These are phyloP conservation scores for Codiaeum variegatum DNA, from an alignment of 441 rosid species.

Conservation along the genomic window DNA sequence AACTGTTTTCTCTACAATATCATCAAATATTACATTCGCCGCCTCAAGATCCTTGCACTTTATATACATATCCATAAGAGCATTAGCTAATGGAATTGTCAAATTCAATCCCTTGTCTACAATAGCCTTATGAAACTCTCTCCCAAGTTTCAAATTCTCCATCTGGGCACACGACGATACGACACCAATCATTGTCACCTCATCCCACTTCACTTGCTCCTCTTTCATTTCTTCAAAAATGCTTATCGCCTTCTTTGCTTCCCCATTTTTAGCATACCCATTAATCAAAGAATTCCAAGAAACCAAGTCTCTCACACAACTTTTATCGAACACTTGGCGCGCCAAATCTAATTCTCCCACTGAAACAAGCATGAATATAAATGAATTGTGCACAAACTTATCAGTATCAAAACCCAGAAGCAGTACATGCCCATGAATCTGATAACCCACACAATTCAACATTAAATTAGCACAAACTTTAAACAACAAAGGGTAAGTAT, in stretches of 20 bases:
- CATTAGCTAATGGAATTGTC: conserved; percentile 58
- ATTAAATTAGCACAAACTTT: conserved; percentile 48
- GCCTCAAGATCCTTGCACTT: conserved; percentile 65
- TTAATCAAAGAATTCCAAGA: conserved; percentile 86
- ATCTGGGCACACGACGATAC: conserved; percentile 58
- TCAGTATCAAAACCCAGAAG: conserved; percentile 57
- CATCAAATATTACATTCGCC: conserved; percentile 51
- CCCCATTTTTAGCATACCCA: conserved; percentile 61
- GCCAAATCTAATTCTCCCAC: conserved; percentile 60
- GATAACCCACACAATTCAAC: conserved; percentile 41
- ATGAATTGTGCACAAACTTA: conserved; percentile 63
- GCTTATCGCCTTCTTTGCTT: conserved; percentile 41
- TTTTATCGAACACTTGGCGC: conserved; percentile 64
- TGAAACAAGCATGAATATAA: conserved; percentile 52
- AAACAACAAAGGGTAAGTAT: conserved; percentile 64
- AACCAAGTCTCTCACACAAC: conserved; percentile 71
- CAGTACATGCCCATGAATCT: conserved; percentile 62
- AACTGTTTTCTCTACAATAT: conserved; percentile 47
- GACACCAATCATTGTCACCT: conserved; percentile 79
- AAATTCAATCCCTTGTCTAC: conserved; percentile 40
- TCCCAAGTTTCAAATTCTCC: conserved; percentile 58
- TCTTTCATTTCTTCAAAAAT: conserved; percentile 47
- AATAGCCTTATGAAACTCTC: conserved; percentile 47
- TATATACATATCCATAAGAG: conserved; percentile 77
- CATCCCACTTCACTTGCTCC: conserved; percentile 51